These are phyloP conservation scores for Colletotrichum sp. DNA, from an alignment of 2,329 filamentous ascomycete genomes.

Conservation along the genomic window DNA sequence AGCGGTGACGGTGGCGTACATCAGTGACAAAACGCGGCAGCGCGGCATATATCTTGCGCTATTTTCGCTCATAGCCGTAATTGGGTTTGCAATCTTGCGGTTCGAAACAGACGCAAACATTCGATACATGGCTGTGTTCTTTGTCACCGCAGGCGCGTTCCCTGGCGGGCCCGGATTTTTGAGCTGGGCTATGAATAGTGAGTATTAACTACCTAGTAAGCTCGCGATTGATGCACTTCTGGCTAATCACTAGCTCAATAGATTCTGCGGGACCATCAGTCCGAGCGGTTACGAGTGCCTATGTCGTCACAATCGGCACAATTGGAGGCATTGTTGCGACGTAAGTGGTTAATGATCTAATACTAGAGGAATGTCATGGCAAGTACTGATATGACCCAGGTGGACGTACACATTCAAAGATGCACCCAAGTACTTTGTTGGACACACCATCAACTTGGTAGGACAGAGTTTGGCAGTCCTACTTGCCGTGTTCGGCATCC, in stretches of 20 bases:
- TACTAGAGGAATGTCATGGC: accelerated
- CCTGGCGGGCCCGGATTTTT: constrained; percentile 63
- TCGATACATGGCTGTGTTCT: constrained; percentile 58
- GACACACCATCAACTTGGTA: constrained; percentile 61
- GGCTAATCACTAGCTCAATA: background rate
- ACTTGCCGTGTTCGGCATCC: constrained; percentile 52
- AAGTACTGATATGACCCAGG: constrained; percentile 25
- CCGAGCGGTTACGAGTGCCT: constrained; percentile 59
- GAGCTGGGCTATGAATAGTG: constrained; percentile 63
- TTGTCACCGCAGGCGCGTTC: constrained; percentile 61
- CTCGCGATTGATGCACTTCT: background rate
- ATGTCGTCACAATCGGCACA: constrained; percentile 59
- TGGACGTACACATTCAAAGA: constrained; percentile 59
- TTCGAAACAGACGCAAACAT: constrained; percentile 46
- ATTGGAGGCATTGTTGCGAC: constrained; percentile 62
- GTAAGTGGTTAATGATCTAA: constrained; percentile 32
- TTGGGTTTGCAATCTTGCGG: constrained; percentile 57
- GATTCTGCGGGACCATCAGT: constrained; percentile 60
- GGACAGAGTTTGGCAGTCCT: constrained; percentile 50
- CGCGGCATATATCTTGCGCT: constrained; percentile 45
- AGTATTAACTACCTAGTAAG: constrained; percentile 11
- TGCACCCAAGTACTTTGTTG: constrained; percentile 49
- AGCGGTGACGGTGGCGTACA: constrained; percentile 41
- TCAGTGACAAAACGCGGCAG: constrained; percentile 40
- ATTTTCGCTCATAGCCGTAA: constrained; percentile 46